Evolutionary conservation across 2,329 filamentous ascomycete species (phyloP), one percentile per base, ranked within the genome.

Genomic region (Xylariales sp.): DNA sequence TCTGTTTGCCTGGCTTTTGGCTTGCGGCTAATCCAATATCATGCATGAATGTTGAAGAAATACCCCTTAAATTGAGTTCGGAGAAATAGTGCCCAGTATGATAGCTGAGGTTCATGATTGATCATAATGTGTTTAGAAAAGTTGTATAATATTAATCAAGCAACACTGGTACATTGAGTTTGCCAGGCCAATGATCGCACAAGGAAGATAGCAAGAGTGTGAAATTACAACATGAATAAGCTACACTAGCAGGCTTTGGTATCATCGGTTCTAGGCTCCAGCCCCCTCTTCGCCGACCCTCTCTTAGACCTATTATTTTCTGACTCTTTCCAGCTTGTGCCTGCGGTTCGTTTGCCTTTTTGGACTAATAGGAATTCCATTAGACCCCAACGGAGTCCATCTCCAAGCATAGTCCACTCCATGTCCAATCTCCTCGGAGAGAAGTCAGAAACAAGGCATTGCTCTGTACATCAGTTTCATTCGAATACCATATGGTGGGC

Each of bases 181-280:
- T 49, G 16, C 32, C 48, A 46, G 23, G 23, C 4, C 1, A 3
- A 28, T 3, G 23, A 53, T 18, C 39, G 12, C 30, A 10, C 5
- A n/a, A 50, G 18, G 8, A 43, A 58, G 28, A 52, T n/a, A 61
- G 32, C 46, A 68, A 64, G 56, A 48, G n/a, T 43, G 45, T 49
- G 65, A 58, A 64, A 68, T 69, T 69, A 63, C 45, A 67, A 68
- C 16, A 66, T 65, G 54, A 72, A 68, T 46, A 64, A 68, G 59
- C 55, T 70, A 69, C 56, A 63, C 57, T 63, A 39, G 43, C 67
- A 69, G 64, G 45, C 50, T 56, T 71, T 71, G 72, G 72, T 72
- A 75, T 75, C 70, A 72, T 71, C 60, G 61, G 50, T 48, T 63
- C 67, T 60, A 32, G 39, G 70, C 63, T 67, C 68, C 63, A 43